Conservation (phyloP, 306 rosid genomes). For the Medicago ruthenica region DNA sequence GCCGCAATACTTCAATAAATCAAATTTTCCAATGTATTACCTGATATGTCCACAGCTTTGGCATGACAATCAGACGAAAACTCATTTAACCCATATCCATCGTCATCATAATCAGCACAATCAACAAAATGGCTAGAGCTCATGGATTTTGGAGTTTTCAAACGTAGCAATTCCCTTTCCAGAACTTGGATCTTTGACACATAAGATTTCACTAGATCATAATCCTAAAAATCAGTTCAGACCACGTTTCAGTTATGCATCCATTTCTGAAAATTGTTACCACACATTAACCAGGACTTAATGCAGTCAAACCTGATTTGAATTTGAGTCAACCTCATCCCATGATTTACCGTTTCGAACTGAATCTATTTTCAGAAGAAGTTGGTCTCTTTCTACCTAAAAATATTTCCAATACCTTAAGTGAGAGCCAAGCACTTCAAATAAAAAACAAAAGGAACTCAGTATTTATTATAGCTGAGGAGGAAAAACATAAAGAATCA, state of each 20-base stretch:
- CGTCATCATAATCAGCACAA: slow-evolving; percentile 69
- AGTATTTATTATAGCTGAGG: slow-evolving; percentile 33
- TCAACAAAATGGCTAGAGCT: slow-evolving; percentile 56
- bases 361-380: slow-evolving; percentile 74
- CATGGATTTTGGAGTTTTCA: slow-evolving; percentile 53
- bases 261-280: slow-evolving; percentile 25
- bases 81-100: slow-evolving; percentile 55
- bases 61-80: slow-evolving; percentile 63
- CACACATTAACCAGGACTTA: slow-evolving; percentile 16
- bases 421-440: slow-evolving; percentile 29
- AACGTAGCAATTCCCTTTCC: slow-evolving; percentile 69
- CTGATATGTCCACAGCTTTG: slow-evolving; percentile 66
- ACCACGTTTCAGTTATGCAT: slow-evolving; percentile 29
- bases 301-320: slow-evolving; percentile 63
- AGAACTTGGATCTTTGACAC: slow-evolving; percentile 82
- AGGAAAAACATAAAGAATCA: slow-evolving; percentile 33
- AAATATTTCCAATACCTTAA: slow-evolving; percentile 28
- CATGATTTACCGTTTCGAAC: slow-evolving; percentile 83
- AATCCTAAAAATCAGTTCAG: slow-evolving; percentile 60
- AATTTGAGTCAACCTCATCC: slow-evolving; percentile 81
- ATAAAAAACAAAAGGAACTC: slow-evolving; percentile 42
- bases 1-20: slow-evolving; percentile 1
- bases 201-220: slow-evolving; percentile 70
- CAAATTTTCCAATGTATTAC: slow-evolving; percentile 45
- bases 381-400: slow-evolving; percentile 87